Evolutionary conservation across 345 rosid genomes (phyloP), one percentile per base, ranked within the genome.

Genomic region (Arabidopsis thaliana): DNA sequence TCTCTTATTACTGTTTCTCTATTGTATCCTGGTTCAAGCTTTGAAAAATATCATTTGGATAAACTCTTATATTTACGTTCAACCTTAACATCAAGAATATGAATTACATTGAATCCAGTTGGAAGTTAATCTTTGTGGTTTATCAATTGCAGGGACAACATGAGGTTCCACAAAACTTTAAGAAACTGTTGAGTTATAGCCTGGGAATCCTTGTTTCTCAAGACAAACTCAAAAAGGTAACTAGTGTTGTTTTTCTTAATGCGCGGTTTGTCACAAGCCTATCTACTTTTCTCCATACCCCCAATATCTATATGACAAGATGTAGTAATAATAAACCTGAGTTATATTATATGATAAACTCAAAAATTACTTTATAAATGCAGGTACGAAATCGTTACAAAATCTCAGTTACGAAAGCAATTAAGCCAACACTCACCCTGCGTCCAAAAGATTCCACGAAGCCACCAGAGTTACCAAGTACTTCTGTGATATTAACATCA

Each of bases 161-260:
- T 34, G 86, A 78, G 73, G 83, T 87, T 79, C 86, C 91, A 40
- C 82, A 65, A 65, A 88, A 84, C 65, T 87, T 84, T 72, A 89
- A 76, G 80, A 84, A 79, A 81, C 79, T 60, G 67, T 83, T 89
- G 72, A 74, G 78, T 69, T 59, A 91, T 59, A 87, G 81, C 80
- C 77, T 89, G 77, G 75, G 84, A 81, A 81, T 83, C 72, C 81
- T 91, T 74, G 89, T 83, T 79, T 79, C 56, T 6, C 82, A 79
- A 80, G 88, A 80, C 23, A 89, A 86, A 82, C 85, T 91, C 48
- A 87, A 84, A 78, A 88, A 85, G 91, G 93, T 91, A 42, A 80
- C 59, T 55, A 72, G 41, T 4, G 1, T 56, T 33, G n/a, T 32
- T 32, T 53, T 53, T 3, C 23, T 30, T 56, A 41, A 33, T 57